Evolutionary conservation across 345 rosid genomes (phyloP).

Genomic region (Psidium guajava): DNA sequence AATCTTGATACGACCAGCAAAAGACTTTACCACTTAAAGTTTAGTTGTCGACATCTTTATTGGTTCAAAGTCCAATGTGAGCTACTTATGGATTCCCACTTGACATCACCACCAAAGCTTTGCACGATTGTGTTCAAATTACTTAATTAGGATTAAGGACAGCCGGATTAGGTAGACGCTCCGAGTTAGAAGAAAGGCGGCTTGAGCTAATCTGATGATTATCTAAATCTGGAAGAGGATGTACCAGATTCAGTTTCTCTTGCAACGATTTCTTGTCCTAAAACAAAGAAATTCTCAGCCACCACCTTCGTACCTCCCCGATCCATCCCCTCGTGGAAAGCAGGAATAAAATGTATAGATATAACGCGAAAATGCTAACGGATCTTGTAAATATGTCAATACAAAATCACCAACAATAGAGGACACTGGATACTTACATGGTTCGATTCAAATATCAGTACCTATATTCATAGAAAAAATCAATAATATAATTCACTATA

Average conservation of each 20-base stretch:
- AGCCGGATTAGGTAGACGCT: not conserved
- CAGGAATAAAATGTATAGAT: no score
- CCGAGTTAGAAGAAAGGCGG: not conserved
- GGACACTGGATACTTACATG: no score
- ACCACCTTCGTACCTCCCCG: not conserved
- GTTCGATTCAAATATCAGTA: no score
- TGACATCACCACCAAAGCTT: not conserved
- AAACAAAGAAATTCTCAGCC: not conserved
- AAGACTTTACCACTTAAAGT: not conserved
- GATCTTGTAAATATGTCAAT: no score
- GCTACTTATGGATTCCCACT: not conserved
- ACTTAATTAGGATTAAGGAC: not conserved
- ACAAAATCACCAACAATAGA: no score
- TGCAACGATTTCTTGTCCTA: not conserved
- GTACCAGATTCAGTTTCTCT: not conserved
- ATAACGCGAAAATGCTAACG: no score
- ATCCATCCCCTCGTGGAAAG: not conserved
- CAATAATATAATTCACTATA: no score
- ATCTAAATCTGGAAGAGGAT: not conserved
- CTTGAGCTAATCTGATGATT: not conserved
- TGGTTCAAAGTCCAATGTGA: not conserved
- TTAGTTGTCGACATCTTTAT: not conserved
- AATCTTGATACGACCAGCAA: not conserved
- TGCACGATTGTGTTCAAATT: not conserved
- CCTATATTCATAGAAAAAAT: no score